These are phyloP conservation scores for Sporodiniella umbellata DNA, from an alignment of 371 early-diverging fungal species.

Conservation along the genomic window DNA sequence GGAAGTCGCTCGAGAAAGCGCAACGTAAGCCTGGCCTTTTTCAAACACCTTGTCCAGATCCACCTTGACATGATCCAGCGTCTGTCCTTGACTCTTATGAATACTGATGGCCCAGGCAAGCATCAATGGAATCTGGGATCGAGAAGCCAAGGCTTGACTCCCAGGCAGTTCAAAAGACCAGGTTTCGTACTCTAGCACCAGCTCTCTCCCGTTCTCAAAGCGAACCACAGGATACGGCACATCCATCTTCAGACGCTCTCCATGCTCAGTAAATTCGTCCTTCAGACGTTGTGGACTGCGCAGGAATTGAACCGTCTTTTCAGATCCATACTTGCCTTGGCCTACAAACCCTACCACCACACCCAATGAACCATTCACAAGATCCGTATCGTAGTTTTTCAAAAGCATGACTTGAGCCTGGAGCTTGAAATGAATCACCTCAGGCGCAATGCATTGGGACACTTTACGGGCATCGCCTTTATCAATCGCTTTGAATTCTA, in stretches of 20 bases:
- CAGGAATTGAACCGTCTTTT: neutral
- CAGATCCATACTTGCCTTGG: slow-evolving; percentile 19
- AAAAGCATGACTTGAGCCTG: slow-evolving; percentile 90
- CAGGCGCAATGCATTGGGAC: slow-evolving; percentile 55
- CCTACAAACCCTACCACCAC: slow-evolving; percentile 63
- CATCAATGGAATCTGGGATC: slow-evolving; percentile 67
- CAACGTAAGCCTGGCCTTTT: slow-evolving; percentile 92
- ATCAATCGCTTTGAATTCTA: slow-evolving; percentile 39
- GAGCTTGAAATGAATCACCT: slow-evolving; percentile 62
- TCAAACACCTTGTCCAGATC: slow-evolving; percentile 83
- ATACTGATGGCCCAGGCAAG: slow-evolving; percentile 76
- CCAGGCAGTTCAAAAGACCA: slow-evolving; percentile 62
- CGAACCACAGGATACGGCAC: slow-evolving; percentile 53
- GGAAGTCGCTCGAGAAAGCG: slow-evolving; percentile 76
- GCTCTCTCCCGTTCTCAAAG: slow-evolving; percentile 44
- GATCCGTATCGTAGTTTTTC: slow-evolving; percentile 62
- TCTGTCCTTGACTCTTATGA: slow-evolving; percentile 94
- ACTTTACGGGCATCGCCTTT: slow-evolving; percentile 45
- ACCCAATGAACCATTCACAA: slow-evolving; percentile 45
- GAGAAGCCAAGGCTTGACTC: slow-evolving; percentile 22
- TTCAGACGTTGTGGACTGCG: slow-evolving; percentile 19
- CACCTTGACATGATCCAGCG: slow-evolving; percentile 78
- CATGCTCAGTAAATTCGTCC: neutral
- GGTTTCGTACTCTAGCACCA: slow-evolving; percentile 50
- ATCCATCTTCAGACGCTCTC: slow-evolving; percentile 7